Conservation (phyloP, 306 rosid genomes). For the Pueraria montana region DNA sequence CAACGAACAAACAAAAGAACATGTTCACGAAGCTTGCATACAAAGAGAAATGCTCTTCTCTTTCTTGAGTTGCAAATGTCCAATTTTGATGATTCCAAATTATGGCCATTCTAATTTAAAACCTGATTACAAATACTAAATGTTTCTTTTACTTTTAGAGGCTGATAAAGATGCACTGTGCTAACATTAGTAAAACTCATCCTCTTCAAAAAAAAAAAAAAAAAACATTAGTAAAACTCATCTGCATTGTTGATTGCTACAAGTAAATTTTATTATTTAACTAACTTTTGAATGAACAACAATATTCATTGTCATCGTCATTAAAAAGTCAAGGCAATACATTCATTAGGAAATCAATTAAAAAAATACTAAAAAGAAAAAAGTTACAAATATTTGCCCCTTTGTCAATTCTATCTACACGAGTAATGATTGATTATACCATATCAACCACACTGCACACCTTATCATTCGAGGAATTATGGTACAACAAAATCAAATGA, state of each 20-base stretch:
- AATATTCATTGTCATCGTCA: slow-evolving; percentile 1
- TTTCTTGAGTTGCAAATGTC: too few relatives aligned
- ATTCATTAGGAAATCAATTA: slow-evolving; percentile 26
- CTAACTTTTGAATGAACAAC: too few relatives aligned
- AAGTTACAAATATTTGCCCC: not conserved
- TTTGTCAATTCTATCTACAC: slow-evolving; percentile 41
- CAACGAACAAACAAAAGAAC: too few relatives aligned
- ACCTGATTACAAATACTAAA: too few relatives aligned
- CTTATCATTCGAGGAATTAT: slow-evolving; percentile 56
- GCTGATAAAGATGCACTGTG: not conserved
- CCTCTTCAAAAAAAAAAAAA: too few relatives aligned
- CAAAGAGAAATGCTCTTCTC: too few relatives aligned
- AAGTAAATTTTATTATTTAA: not conserved
- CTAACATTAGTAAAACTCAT: not conserved
- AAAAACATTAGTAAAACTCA: not conserved
- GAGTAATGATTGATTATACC: slow-evolving; percentile 40
- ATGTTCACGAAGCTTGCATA: too few relatives aligned
- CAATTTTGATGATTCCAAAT: too few relatives aligned
- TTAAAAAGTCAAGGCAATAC: not conserved
- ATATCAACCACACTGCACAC: slow-evolving; percentile 51
- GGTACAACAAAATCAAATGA: slow-evolving; percentile 58
- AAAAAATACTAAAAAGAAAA: not conserved
- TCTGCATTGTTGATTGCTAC: not conserved
- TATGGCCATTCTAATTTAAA: too few relatives aligned
- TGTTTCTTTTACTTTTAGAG: not conserved